Evolutionary conservation across 345 rosid species (phyloP), one percentile per base, ranked within the genome.

Genomic region (Gossypium herbaceum): DNA sequence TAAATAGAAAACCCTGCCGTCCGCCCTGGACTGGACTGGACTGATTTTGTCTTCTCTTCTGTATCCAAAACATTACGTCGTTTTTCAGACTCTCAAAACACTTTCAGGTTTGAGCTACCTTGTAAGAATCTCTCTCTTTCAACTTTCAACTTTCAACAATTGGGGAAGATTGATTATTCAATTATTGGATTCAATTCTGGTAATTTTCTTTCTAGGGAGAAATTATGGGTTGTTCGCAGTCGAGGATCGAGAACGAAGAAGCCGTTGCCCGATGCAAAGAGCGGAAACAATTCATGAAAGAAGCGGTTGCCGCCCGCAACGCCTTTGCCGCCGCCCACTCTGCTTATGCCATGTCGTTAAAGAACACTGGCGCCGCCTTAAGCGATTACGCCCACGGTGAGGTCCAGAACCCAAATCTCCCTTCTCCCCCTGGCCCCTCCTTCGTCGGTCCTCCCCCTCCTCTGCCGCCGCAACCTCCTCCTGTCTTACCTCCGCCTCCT

Each of bases 281-380:
- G 0, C 88, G 99, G 20, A 93, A 88, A 80, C 81, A 60, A 43
- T 51, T 76, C 76, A 90, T 95, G 97, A 93, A 85, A 79, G 91
- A 89, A 0, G 97, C 97, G 2, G 93, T 93, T 45, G 70, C 84
- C 0, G 73, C 80, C 15, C 92, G 99, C 25, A 95, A 95, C 85
- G 97, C 98, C 75, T 95, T 95, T 82, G 97, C 99, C 72, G 96
- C 99, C n/a, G 93, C 98, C 1, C 97, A 95, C 86, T 86, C 88
- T 10, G 86, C 94, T 82, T 91, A 89, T 84, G 83, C 90, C 41
- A 84, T 92, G 84, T 79, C 92, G 52, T 86, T 94, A 16, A 91
- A 90, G 80, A 90, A 91, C 87, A 88, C 97, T 75, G 99, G 98
- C 73, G 97, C 97, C 63, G 98, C 98, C 74, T 93, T 95, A 77